phyloP scores from a whole-genome alignment of 1,284 basidiomycete species.

The Trichosporon coremiiforme region DNA sequence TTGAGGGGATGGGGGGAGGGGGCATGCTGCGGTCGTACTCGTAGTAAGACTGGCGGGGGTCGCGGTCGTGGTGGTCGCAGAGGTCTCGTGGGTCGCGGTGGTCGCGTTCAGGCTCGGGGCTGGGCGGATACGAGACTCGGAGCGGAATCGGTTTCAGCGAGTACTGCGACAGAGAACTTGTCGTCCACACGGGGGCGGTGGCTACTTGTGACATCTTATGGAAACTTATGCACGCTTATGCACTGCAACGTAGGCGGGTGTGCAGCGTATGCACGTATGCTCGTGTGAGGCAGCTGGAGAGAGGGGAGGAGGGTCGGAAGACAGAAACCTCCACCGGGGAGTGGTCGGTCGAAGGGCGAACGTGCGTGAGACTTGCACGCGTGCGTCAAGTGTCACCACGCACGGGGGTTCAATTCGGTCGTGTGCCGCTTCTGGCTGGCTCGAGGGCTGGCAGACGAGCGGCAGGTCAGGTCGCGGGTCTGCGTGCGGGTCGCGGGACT shows the following conservation, averaged over 20 bases:
- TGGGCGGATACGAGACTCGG: neutral
- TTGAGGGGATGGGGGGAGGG: slow-evolving; percentile 34
- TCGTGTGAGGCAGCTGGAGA: slow-evolving; percentile 3
- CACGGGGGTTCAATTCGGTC: slow-evolving; percentile 17
- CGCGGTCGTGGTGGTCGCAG: neutral
- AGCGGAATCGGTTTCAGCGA: neutral
- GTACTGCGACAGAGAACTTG: slow-evolving; percentile 5
- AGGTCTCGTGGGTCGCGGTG: neutral
- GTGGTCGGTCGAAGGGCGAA: slow-evolving; percentile 13
- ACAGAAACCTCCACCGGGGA: slow-evolving; percentile 3
- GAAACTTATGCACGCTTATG: neutral
- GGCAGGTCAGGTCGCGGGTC: neutral
- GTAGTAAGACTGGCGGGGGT: neutral
- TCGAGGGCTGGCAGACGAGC: neutral
- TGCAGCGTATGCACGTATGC: slow-evolving; percentile 1
- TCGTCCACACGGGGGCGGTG: slow-evolving; percentile 12
- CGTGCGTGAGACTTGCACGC: slow-evolving; percentile 6
- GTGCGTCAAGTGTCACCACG: slow-evolving; percentile 13
- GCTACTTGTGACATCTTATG: slow-evolving; percentile 14
- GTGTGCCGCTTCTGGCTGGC: slow-evolving; percentile 15
- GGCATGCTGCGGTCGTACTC: slow-evolving; percentile 29
- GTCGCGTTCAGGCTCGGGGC: neutral
- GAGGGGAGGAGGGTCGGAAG: neutral
- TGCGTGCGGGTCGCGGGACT: neutral
- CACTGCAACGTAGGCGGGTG: neutral